Evolutionary conservation across 768 basidiomycete species (phyloP).

Genomic region (Mycena sanguinolenta): DNA sequence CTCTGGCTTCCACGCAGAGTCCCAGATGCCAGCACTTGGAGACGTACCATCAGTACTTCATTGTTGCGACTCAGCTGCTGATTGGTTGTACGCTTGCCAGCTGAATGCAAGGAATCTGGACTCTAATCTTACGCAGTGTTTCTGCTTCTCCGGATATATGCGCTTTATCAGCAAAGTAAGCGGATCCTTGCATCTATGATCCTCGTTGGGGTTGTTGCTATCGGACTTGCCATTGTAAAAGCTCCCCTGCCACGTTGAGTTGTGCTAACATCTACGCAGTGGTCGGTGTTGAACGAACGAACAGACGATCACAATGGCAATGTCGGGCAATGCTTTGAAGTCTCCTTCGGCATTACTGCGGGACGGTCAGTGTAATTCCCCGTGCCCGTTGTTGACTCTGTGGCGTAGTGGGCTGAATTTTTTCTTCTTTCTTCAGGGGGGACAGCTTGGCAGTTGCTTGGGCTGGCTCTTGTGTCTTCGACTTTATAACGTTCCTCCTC

Average conservation of each 20-base stretch:
- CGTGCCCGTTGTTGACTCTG: neutral
- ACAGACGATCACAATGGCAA: neutral
- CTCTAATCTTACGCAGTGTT: neutral
- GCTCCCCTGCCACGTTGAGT: neutral
- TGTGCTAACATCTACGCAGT: neutral
- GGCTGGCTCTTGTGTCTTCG: neutral
- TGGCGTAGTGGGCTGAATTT: neutral
- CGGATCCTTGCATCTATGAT: neutral
- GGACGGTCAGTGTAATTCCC: neutral
- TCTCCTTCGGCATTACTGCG: neutral
- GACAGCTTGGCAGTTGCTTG: neutral
- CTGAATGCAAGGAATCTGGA: neutral
- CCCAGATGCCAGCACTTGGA: conserved; percentile 11
- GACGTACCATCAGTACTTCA: conserved; percentile 27
- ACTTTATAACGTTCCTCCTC: neutral
- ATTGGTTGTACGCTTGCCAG: conserved; percentile 12
- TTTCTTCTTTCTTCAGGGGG: neutral
- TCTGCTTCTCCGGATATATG: neutral
- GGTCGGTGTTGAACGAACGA: neutral
- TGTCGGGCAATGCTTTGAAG: neutral
- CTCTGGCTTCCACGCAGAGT: neutral
- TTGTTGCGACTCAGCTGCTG: conserved; percentile 15
- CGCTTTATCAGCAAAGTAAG: neutral
- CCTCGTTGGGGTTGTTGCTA: neutral
- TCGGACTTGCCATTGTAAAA: neutral